These are phyloP conservation scores for Teunomyces aglyptinius DNA, from an alignment of 805 yeast genomes.

Conservation along the genomic window DNA sequence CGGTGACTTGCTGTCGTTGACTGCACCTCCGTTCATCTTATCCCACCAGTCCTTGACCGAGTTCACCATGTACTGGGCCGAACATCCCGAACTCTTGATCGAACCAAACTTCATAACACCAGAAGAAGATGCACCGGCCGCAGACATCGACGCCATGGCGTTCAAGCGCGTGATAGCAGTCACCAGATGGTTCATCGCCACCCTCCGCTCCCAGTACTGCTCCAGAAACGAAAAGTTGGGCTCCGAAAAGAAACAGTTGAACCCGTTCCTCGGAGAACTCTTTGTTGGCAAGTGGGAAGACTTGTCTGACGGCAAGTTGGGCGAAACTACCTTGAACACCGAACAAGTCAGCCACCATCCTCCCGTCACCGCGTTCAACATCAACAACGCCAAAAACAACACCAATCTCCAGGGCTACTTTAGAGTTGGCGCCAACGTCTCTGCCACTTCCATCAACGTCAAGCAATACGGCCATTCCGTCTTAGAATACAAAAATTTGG, in stretches of 20 bases:
- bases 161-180: conserved; percentile 77
- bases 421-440: conserved; percentile 80
- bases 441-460: conserved; percentile 73
- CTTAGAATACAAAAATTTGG: conserved; percentile 56
- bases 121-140: conserved; percentile 35
- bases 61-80: conserved; percentile 95
- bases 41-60: conserved; percentile 87
- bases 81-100: conserved; percentile 78
- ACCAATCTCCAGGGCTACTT: conserved; percentile 83
- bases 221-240: conserved; percentile 90
- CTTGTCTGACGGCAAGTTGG: conserved; percentile 46
- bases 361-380: conserved; percentile 90
- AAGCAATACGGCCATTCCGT: conserved; percentile 93
- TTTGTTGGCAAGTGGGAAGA: conserved; percentile 88
- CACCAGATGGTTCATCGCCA: conserved; percentile 85
- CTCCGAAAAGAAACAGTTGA: conserved; percentile 94
- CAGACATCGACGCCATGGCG: conserved; percentile 42
- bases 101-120: conserved; percentile 58
- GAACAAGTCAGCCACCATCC: conserved; percentile 99
- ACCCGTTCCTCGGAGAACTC: conserved; percentile 93
- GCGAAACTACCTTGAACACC: conserved; percentile 74
- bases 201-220: conserved; percentile 90
- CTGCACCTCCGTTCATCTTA: conserved; percentile 96
- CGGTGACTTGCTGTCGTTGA: conserved; percentile 88
- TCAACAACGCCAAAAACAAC: conserved; percentile 68